Percentiles rank a stretch among this genome's conserved stretches.
Conservation (phyloP, 164 flowering plant genomes). For the Aristolochia contorta region DNA sequence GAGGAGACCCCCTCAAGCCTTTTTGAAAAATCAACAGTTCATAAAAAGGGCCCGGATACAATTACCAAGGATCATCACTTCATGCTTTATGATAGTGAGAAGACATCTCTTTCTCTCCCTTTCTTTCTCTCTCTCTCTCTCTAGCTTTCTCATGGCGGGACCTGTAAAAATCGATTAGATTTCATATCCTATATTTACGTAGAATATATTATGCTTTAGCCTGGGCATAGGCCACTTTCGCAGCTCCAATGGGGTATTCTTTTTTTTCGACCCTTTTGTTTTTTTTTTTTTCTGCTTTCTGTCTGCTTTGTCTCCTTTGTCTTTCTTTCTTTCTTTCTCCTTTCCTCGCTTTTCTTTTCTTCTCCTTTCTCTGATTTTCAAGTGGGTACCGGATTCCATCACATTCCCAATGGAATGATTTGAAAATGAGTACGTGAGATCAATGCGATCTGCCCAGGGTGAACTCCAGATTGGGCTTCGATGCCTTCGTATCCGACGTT, state of each 20-base stretch:
- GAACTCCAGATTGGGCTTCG: slow-evolving; percentile 85
- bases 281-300: slow-evolving; percentile 43
- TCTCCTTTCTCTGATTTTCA: slow-evolving; percentile 30
- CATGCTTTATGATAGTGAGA: slow-evolving; percentile 6
- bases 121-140: neutral
- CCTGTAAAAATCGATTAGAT: slow-evolving; percentile 33
- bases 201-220: slow-evolving; percentile 37
- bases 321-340: slow-evolving; percentile 31
- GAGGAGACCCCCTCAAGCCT: neutral
- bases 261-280: slow-evolving; percentile 17
- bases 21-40: slow-evolving; percentile 7
- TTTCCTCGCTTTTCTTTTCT: slow-evolving; percentile 7
- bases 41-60: slow-evolving; percentile 9
- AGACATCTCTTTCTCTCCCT: slow-evolving; percentile 6
- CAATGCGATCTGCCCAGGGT: slow-evolving; percentile 72
- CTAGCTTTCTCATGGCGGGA: neutral
- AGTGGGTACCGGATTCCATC: slow-evolving; percentile 56
- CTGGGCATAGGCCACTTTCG: slow-evolving; percentile 17
- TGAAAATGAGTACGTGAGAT: slow-evolving; percentile 44
- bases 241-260: slow-evolving; percentile 9
- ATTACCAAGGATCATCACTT: slow-evolving; percentile 9
- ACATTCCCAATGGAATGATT: slow-evolving; percentile 29
- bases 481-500: slow-evolving; percentile 48
- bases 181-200: slow-evolving; percentile 39
- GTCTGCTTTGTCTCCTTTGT: slow-evolving; percentile 56